Conservation (phyloP, 257 asterid species). For the Solanum pinnatisectum region DNA sequence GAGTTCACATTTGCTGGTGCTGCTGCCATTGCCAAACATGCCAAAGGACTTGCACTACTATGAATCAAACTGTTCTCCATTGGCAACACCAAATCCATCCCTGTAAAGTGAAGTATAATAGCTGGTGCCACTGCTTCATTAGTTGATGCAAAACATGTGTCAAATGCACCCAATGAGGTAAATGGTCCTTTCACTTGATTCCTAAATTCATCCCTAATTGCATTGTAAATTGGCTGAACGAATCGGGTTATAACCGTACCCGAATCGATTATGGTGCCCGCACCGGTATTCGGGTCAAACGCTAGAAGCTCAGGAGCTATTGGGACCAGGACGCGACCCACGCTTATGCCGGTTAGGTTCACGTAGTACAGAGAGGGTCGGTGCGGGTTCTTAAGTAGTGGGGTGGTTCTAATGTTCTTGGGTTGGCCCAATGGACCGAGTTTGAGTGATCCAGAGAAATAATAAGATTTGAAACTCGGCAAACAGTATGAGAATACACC, state of each 20-base stretch:
- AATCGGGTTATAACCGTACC: conserved; percentile 92
- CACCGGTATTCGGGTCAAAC: conserved; percentile 57
- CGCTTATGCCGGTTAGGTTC: conserved; percentile 71
- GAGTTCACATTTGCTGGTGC: conserved; percentile 63
- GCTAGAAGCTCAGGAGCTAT: conserved; percentile 51
- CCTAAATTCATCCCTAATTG: conserved; percentile 57
- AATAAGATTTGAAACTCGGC: conserved; percentile 76
- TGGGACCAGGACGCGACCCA: conserved; percentile 55
- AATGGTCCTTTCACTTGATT: conserved; percentile 50
- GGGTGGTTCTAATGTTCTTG: conserved; percentile 59
- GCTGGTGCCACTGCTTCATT: conserved; percentile 49
- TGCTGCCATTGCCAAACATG: conserved; percentile 83
- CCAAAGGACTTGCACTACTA: conserved; percentile 68
- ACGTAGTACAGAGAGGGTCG: conserved; percentile 76
- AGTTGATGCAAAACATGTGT: conserved; percentile 65
- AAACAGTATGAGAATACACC: conserved; percentile 76
- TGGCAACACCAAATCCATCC: conserved; percentile 63
- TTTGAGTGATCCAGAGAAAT: conserved; percentile 82
- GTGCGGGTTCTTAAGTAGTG: conserved; percentile 71
- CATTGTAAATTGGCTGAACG: conserved; percentile 43
- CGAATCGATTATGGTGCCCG: conserved; percentile 82
- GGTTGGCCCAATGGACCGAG: conserved; percentile 83
- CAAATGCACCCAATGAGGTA: conserved; percentile 69
- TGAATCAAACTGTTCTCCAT: conserved; percentile 73
- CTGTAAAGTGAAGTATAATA: conserved; percentile 47